A percentile compares a stretch with the other conserved stretches of the same genome.
Conservation (phyloP, 768 basidiomycete genomes). For the Serpula lacrymans region DNA sequence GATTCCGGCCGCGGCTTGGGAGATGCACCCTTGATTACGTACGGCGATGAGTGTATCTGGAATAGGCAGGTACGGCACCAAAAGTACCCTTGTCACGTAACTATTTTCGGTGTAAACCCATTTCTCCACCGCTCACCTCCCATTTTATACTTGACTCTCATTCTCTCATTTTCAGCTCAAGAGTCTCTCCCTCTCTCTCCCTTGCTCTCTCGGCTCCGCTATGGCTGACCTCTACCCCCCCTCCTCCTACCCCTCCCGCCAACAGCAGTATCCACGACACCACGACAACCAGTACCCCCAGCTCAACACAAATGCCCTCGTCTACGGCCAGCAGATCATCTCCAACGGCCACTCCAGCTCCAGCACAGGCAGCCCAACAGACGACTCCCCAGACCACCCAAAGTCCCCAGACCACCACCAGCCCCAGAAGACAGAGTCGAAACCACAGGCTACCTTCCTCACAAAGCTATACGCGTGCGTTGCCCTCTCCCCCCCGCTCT, state of each 20-base stretch:
- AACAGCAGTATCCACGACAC: constrained; percentile 39
- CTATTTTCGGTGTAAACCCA: constrained; percentile 33
- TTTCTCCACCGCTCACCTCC: constrained; percentile 36
- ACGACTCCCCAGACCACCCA: constrained; percentile 43
- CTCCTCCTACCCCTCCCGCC: constrained; percentile 32
- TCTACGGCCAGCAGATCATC: constrained; percentile 29
- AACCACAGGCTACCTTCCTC: constrained; percentile 92
- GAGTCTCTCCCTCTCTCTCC: constrained; percentile 28
- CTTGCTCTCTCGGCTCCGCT: constrained; percentile 38
- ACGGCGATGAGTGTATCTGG: constrained; percentile 12
- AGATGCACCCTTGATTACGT: constrained; percentile 33
- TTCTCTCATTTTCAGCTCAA: constrained; percentile 29
- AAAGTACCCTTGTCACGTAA: constrained; percentile 33
- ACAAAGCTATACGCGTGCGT: constrained; percentile 95
- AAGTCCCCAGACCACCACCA: constrained; percentile 39
- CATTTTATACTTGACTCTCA: constrained; percentile 35
- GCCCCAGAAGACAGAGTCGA: constrained; percentile 65
- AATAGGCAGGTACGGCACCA: constrained; percentile 26
- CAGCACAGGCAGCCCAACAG: constrained; percentile 39
- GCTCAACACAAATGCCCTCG: constrained; percentile 31
- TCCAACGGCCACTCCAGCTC: constrained; percentile 36
- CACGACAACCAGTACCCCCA: constrained; percentile 32
- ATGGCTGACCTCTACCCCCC: constrained; percentile 48
- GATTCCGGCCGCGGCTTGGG: constrained; percentile 35
- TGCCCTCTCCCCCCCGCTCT: constrained; percentile 2